Conservation (phyloP, 1,284 basidiomycete genomes). For the Vanrija humicola region DNA sequence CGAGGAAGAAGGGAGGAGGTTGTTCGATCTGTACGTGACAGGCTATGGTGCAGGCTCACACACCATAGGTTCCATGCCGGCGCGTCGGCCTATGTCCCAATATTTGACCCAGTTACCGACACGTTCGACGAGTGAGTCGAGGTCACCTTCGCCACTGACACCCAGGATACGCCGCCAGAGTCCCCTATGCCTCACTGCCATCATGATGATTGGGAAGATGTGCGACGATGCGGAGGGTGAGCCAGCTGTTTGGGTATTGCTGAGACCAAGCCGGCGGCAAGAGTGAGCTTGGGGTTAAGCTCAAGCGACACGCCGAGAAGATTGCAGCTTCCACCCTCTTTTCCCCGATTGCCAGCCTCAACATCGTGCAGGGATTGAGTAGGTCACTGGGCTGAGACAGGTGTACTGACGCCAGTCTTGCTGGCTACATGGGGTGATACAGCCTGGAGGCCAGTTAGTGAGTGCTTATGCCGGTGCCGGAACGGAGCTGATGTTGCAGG, state of each 20-base stretch:
- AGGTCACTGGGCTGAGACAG: too few relatives aligned
- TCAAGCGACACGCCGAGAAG: constrained; percentile 2
- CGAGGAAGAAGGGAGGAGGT: background rate
- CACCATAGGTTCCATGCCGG: constrained; percentile 64
- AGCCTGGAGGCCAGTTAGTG: constrained; percentile 1
- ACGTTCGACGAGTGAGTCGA: constrained; percentile 57
- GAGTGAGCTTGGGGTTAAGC: background rate
- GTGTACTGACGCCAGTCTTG: background rate
- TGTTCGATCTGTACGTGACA: background rate
- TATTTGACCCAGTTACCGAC: constrained; percentile 68
- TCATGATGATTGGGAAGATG: constrained; percentile 1
- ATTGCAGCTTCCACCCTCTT: constrained; percentile 4
- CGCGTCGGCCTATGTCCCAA: constrained; percentile 75
- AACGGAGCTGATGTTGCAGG: constrained; percentile 28
- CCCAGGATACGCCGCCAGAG: constrained; percentile 65
- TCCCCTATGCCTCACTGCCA: constrained; percentile 59
- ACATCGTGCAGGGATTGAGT: constrained; percentile 71
- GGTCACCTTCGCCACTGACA: too few relatives aligned
- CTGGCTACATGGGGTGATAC: constrained; percentile 6
- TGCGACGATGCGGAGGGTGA: background rate
- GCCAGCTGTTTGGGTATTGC: too few relatives aligned
- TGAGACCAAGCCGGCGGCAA: background rate
- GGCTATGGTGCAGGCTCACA: too few relatives aligned
- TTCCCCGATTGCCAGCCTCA: constrained; percentile 39
- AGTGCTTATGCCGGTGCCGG: too few relatives aligned